A percentile compares a stretch with the other conserved stretches of the same genome.
Evolutionary conservation across 208 protist species (phyloP).

Genomic region (Trypanosoma avium): DNA sequence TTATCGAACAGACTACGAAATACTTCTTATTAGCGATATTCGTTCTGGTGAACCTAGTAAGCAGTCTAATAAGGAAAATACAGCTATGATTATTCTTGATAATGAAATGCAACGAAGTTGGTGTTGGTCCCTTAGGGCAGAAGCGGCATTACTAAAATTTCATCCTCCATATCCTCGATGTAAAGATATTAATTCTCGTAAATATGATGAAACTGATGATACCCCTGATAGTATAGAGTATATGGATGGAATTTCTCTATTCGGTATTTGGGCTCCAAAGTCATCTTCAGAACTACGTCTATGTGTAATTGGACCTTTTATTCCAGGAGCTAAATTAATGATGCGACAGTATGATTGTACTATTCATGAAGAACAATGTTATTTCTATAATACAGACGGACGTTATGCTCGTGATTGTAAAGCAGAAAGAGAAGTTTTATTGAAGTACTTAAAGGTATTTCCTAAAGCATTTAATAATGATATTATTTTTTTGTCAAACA

Average conservation of each 20-base stretch:
- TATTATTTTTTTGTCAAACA: slow-evolving; percentile 41
- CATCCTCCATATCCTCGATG: slow-evolving; percentile 90
- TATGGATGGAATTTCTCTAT: slow-evolving; percentile 71
- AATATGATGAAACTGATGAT: slow-evolving; percentile 49
- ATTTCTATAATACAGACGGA: slow-evolving; percentile 90
- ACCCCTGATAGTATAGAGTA: slow-evolving; percentile 76
- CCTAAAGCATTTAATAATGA: slow-evolving; percentile 15
- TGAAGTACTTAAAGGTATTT: slow-evolving; percentile 48
- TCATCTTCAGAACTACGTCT: slow-evolving; percentile 95
- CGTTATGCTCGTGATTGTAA: slow-evolving; percentile 85
- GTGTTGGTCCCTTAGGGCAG: slow-evolving; percentile 80
- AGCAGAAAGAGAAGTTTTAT: slow-evolving; percentile 81
- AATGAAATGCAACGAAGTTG: slow-evolving; percentile 87
- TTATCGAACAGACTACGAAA: slow-evolving; percentile 54
- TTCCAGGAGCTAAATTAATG: slow-evolving; percentile 16
- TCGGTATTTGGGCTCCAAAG: slow-evolving; percentile 93
- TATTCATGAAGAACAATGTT: slow-evolving; percentile 93
- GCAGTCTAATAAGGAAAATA: slow-evolving; percentile 71
- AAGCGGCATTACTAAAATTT: slow-evolving; percentile 94
- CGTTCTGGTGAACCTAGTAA: slow-evolving; percentile 63
- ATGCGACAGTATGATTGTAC: slow-evolving; percentile 73
- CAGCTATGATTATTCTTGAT: slow-evolving; percentile 80
- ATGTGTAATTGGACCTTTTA: slow-evolving; percentile 66
- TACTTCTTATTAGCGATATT: slow-evolving; percentile 93
- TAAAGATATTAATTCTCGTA: slow-evolving; percentile 26